A percentile compares a stretch with the other conserved stretches of the same genome.
phyloP scores from a whole-genome alignment of 495 filamentous ascomycete species.

The Massariosphaeria phaeospora region DNA sequence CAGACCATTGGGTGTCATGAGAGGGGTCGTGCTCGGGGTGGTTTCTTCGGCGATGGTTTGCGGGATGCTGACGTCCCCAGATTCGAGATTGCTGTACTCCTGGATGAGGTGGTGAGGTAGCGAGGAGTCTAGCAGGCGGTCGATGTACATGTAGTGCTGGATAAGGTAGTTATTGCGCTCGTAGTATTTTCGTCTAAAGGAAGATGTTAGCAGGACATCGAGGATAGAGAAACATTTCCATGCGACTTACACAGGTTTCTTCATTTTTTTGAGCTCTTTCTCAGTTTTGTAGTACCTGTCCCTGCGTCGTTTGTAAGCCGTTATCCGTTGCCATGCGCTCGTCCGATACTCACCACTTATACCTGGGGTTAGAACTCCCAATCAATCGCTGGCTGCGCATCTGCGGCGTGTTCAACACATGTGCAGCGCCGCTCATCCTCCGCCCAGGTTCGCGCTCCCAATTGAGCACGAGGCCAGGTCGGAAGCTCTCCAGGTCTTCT shows the following conservation, averaged over 20 bases:
- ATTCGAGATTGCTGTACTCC: conserved; percentile 63
- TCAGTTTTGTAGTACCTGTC: conserved; percentile 68
- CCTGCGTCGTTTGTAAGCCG: conserved; percentile 33
- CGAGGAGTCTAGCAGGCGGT: conserved; percentile 83
- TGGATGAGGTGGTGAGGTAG: conserved; percentile 80
- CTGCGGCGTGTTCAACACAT: conserved; percentile 58
- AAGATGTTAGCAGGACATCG: conserved; percentile 8
- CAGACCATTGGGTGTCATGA: neutral
- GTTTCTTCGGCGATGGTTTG: conserved; percentile 53
- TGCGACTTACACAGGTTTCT: conserved; percentile 54
- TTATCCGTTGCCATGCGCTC: neutral
- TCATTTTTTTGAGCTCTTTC: conserved; percentile 59
- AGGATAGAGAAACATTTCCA: neutral
- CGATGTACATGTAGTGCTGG: conserved; percentile 85
- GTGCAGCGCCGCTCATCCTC: conserved; percentile 39
- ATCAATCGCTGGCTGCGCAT: conserved; percentile 76
- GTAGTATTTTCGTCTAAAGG: conserved; percentile 65
- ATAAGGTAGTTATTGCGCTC: conserved; percentile 77
- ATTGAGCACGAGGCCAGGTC: conserved; percentile 13
- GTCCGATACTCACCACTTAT: conserved; percentile 49
- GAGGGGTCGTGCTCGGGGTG: neutral
- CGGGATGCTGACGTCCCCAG: conserved; percentile 46
- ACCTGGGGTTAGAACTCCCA: conserved; percentile 69
- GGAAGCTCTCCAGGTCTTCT: conserved; percentile 20
- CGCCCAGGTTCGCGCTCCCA: conserved; percentile 28